Evolutionary conservation across 169 alveolate genomes (phyloP).

Genomic region (Cryptosporidium muris): DNA sequence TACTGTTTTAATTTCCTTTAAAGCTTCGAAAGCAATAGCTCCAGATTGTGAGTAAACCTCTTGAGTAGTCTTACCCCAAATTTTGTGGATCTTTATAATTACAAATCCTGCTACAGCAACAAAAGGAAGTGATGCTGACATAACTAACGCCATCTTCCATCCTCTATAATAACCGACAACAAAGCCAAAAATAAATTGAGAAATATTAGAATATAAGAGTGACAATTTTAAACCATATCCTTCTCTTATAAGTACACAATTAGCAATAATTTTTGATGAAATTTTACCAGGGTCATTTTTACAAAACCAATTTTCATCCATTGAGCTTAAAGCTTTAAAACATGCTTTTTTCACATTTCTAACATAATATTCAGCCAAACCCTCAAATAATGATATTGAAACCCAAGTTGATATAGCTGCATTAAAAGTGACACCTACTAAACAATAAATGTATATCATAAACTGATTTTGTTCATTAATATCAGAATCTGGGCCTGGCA

Average conservation of each 20-base stretch:
- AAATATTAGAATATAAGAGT: slow-evolving; percentile 50
- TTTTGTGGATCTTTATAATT: slow-evolving; percentile 35
- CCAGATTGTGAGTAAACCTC: slow-evolving; percentile 48
- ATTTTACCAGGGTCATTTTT: slow-evolving; percentile 29
- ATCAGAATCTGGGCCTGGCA: slow-evolving; percentile 9
- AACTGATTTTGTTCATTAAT: slow-evolving; percentile 29
- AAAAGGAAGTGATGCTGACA: slow-evolving; percentile 68
- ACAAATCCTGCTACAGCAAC: slow-evolving; percentile 59
- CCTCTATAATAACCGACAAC: slow-evolving; percentile 59
- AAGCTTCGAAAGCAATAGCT: slow-evolving; percentile 51
- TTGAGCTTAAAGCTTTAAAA: slow-evolving; percentile 6
- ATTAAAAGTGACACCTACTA: slow-evolving; percentile 40
- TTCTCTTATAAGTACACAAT: slow-evolving; percentile 54
- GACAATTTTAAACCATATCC: slow-evolving; percentile 64
- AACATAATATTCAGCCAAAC: slow-evolving; percentile 34
- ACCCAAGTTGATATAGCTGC: slow-evolving; percentile 61
- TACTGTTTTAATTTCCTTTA: slow-evolving; percentile 27
- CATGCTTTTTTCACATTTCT: slow-evolving; percentile 41
- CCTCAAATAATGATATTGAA: slow-evolving; percentile 49
- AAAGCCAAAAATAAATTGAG: slow-evolving; percentile 61
- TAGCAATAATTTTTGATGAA: slow-evolving; percentile 45
- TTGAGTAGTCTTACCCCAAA: slow-evolving; percentile 42
- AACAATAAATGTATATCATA: slow-evolving; percentile 15
- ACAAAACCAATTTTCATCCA: slow-evolving; percentile 54
- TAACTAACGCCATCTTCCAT: slow-evolving; percentile 61